phyloP scores from a whole-genome alignment of 768 basidiomycete species.

The Suillus brevipes region DNA sequence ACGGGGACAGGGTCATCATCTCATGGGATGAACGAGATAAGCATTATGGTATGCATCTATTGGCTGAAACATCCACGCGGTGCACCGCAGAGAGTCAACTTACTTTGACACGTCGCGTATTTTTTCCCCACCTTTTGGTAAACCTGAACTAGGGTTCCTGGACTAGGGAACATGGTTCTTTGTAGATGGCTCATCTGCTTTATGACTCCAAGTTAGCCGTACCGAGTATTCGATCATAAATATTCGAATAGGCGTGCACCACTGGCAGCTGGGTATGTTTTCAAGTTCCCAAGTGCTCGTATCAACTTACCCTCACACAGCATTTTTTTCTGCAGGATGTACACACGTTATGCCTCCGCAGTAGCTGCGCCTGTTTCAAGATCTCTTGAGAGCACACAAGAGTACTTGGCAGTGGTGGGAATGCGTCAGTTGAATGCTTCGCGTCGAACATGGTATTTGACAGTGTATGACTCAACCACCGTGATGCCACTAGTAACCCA shows the following conservation, averaged over 20 bases:
- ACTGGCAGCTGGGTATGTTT: neutral
- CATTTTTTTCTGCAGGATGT: neutral
- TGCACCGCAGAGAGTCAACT: neutral
- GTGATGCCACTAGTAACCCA: neutral
- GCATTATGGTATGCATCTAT: no score
- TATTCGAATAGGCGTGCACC: neutral
- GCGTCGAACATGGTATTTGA: neutral
- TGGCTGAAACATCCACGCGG: neutral
- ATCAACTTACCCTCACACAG: neutral
- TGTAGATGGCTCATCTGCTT: neutral
- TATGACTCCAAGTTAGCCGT: no score
- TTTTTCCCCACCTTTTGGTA: neutral
- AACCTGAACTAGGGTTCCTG: neutral
- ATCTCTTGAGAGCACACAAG: neutral
- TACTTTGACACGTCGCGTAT: neutral
- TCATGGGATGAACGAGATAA: constrained; percentile 2
- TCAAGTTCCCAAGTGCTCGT: neutral
- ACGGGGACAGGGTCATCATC: neutral
- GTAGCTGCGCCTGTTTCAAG: neutral
- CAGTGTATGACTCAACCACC: neutral
- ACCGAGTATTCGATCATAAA: neutral
- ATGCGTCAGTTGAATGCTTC: neutral
- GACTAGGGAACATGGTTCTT: neutral
- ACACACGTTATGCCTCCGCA: neutral
- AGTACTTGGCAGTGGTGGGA: neutral